These are phyloP conservation scores for Solanum ossicruentum DNA, from an alignment of 257 asterid species.

Conservation along the genomic window DNA sequence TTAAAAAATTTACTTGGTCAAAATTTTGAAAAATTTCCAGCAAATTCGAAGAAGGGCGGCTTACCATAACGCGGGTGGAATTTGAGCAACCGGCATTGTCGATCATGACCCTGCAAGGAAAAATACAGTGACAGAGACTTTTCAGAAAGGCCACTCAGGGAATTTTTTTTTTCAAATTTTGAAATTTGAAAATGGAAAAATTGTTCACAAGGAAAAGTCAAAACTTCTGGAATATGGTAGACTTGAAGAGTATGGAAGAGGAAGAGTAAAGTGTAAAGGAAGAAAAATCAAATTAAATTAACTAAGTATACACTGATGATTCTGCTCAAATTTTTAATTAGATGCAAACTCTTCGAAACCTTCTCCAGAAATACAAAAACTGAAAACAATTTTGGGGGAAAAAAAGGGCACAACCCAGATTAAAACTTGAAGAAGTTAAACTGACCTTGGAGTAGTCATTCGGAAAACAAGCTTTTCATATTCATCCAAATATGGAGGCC, in stretches of 20 bases:
- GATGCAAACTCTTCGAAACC: neutral
- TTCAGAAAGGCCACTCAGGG: constrained; percentile 15
- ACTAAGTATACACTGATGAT: neutral
- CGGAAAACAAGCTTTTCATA: constrained; percentile 81
- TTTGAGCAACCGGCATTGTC: constrained; percentile 87
- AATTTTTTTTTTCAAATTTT: neutral
- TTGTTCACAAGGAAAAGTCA: constrained; percentile 7
- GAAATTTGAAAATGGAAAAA: neutral
- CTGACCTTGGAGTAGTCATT: constrained; percentile 89
- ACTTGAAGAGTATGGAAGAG: neutral
- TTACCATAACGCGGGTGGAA: constrained; percentile 88
- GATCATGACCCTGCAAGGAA: constrained; percentile 70
- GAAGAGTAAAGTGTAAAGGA: constrained; percentile 21
- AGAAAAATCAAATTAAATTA: neutral
- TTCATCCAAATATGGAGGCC: constrained; percentile 72
- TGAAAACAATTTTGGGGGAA: neutral
- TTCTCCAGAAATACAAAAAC: neutral
- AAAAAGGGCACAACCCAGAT: neutral
- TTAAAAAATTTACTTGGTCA: neutral
- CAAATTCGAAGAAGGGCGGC: neutral
- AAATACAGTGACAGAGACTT: neutral
- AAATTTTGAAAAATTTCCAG: neutral
- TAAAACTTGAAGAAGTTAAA: neutral
- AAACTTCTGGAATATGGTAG: neutral
- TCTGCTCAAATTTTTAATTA: neutral